These are phyloP conservation scores for Aureobasidium melanogenum DNA, from an alignment of 2,329 filamentous ascomycete species.

Conservation along the genomic window DNA sequence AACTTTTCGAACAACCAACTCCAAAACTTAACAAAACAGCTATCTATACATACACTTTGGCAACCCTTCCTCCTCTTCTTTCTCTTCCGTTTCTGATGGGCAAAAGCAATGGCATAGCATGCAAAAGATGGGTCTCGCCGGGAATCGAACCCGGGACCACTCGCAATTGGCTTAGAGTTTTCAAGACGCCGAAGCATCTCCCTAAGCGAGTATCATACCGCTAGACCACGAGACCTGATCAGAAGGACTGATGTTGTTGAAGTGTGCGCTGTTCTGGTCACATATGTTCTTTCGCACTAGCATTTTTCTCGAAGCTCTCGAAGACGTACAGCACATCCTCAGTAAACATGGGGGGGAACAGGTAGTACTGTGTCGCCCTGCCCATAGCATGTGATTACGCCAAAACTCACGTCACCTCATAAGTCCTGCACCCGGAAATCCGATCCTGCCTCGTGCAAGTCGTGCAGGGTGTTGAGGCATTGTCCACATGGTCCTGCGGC, in stretches of 20 bases:
- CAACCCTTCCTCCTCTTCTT: neutral
- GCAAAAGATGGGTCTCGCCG: neutral
- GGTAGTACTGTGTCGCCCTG: neutral
- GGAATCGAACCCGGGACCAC: neutral
- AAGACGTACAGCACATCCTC: neutral
- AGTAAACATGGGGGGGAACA: neutral
- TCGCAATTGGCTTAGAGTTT: neutral
- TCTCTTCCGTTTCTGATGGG: neutral
- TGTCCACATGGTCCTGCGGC: neutral
- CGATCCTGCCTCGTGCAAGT: neutral
- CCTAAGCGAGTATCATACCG: conserved; percentile 11
- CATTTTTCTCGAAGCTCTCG: neutral
- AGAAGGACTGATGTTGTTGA: neutral
- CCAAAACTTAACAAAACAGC: neutral
- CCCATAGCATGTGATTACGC: neutral
- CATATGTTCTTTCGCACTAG: neutral
- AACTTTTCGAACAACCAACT: neutral
- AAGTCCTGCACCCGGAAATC: neutral
- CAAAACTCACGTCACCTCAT: neutral
- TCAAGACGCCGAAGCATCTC: neutral
- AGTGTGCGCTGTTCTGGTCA: accelerated
- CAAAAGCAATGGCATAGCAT: neutral
- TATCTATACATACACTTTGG: neutral
- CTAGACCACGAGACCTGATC: conserved; percentile 7
- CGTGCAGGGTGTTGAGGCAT: neutral